Conservation (phyloP, 495 filamentous ascomycete genomes). For the Penicillium soppii region DNA sequence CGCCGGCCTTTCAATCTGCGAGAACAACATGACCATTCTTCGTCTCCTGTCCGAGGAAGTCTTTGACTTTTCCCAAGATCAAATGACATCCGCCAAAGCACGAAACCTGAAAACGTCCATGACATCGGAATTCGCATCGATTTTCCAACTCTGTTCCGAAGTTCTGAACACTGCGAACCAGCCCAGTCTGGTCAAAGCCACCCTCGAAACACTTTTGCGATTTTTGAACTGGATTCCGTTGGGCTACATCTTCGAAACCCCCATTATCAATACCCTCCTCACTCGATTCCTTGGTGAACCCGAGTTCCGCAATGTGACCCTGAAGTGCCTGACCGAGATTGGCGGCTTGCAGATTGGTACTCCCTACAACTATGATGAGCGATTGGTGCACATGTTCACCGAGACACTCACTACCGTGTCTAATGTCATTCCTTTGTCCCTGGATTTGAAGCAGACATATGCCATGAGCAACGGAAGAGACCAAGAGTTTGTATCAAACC, state of each 20-base stretch:
- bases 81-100: slow-evolving; percentile 96
- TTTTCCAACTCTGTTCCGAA: slow-evolving; percentile 95
- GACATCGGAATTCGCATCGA: slow-evolving; percentile 95
- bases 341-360: slow-evolving; percentile 81
- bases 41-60: slow-evolving; percentile 95
- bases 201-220: slow-evolving; percentile 87
- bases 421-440: slow-evolving; percentile 81
- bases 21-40: slow-evolving; percentile 99
- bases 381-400: slow-evolving; percentile 95
- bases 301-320: slow-evolving; percentile 92
- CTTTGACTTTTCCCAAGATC: slow-evolving; percentile 96
- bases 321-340: slow-evolving; percentile 97
- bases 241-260: slow-evolving; percentile 97
- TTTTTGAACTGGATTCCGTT: slow-evolving; percentile 99
- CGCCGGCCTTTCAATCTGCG: slow-evolving; percentile 91
- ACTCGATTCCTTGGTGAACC: slow-evolving; percentile 85
- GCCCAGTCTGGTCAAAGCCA: slow-evolving; percentile 86
- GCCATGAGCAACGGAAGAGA: slow-evolving; percentile 86
- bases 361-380: slow-evolving; percentile 83
- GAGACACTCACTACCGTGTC: slow-evolving; percentile 87
- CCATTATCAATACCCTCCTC: slow-evolving; percentile 90
- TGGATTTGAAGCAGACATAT: slow-evolving; percentile 89
- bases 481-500: slow-evolving; percentile 96
- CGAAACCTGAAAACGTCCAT: slow-evolving; percentile 95
- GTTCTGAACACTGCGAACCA: slow-evolving; percentile 86